These are phyloP conservation scores for Tillandsia leiboldiana DNA, from an alignment of 176 grass and related monocot species.

Conservation along the genomic window DNA sequence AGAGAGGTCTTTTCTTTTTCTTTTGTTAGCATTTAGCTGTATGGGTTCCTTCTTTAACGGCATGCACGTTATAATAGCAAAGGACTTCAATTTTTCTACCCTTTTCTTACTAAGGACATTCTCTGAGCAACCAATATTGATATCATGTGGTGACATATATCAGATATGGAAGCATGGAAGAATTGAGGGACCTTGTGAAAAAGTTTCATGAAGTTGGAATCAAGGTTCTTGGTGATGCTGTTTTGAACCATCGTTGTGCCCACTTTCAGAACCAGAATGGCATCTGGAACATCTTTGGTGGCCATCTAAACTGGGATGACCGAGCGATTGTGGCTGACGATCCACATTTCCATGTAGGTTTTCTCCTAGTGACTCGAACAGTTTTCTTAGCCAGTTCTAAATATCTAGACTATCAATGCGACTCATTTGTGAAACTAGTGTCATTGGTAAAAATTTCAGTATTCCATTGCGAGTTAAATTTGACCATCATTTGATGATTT, in stretches of 20 bases:
- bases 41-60: too few species aligned
- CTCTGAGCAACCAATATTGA: conserved; percentile 1
- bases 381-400: not conserved
- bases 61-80: too few species aligned
- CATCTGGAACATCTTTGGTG: conserved; percentile 95
- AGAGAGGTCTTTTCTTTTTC: too few species aligned
- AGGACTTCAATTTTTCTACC: too few species aligned
- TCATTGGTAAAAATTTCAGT: too few species aligned
- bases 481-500: not conserved
- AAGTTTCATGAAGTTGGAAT: conserved; percentile 60
- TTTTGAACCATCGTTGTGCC: conserved; percentile 94
- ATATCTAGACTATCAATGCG: not conserved
- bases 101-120: not conserved
- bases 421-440: too few species aligned
- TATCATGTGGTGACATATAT: conserved; percentile 14
- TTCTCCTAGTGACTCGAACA: not conserved
- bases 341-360: conserved; percentile 90
- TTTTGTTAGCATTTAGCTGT: too few species aligned
- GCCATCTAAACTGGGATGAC: conserved; percentile 77
- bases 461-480: conserved; percentile 8
- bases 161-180: conserved; percentile 85
- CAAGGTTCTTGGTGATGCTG: conserved; percentile 95
- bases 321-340: conserved; percentile 90
- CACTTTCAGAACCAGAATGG: conserved; percentile 67
- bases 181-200: conserved; percentile 76